phyloP scores from a whole-genome alignment of 129 eudicot genomes.

The Artemisia argyi region DNA sequence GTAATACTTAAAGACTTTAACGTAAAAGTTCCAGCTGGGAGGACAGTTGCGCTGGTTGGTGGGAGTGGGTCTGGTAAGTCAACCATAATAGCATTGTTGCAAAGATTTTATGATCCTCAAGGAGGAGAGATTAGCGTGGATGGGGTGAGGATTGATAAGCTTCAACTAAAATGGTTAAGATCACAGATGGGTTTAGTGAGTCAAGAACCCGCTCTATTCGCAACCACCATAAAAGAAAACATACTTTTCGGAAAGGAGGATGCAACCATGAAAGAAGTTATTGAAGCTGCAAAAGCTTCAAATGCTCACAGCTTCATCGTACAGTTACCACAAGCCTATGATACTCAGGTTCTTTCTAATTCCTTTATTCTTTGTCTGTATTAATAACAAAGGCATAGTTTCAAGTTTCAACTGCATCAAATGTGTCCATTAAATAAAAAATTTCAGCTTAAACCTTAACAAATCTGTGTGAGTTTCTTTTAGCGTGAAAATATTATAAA shows the following conservation, averaged over 20 bases:
- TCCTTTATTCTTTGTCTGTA: too few relatives aligned
- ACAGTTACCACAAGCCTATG: slow-evolving; percentile 85
- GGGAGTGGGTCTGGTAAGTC: slow-evolving; percentile 93
- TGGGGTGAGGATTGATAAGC: slow-evolving; percentile 65
- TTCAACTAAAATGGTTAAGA: slow-evolving; percentile 91
- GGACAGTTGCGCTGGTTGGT: slow-evolving; percentile 75
- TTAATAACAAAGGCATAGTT: background rate
- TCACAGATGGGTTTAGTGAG: slow-evolving; percentile 97
- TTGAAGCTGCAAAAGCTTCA: slow-evolving; percentile 88
- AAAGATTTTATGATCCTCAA: slow-evolving; percentile 77
- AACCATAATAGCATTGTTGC: slow-evolving; percentile 68
- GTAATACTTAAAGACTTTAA: slow-evolving; percentile 49
- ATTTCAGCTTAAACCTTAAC: too few relatives aligned
- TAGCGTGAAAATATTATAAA: too few relatives aligned
- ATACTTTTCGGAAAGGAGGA: slow-evolving; percentile 98
- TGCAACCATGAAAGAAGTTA: slow-evolving; percentile 76
- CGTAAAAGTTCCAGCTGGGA: slow-evolving; percentile 63
- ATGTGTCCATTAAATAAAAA: too few relatives aligned
- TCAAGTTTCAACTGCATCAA: background rate
- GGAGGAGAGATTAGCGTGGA: slow-evolving; percentile 71
- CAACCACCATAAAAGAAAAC: slow-evolving; percentile 84
- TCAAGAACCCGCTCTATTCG: slow-evolving; percentile 95
- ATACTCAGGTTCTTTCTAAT: slow-evolving; percentile 67
- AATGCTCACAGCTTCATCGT: slow-evolving; percentile 90
- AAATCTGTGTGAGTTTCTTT: too few relatives aligned